phyloP scores from a whole-genome alignment of 495 filamentous ascomycete species.

The Pseudoneurospora amorphoporcata region DNA sequence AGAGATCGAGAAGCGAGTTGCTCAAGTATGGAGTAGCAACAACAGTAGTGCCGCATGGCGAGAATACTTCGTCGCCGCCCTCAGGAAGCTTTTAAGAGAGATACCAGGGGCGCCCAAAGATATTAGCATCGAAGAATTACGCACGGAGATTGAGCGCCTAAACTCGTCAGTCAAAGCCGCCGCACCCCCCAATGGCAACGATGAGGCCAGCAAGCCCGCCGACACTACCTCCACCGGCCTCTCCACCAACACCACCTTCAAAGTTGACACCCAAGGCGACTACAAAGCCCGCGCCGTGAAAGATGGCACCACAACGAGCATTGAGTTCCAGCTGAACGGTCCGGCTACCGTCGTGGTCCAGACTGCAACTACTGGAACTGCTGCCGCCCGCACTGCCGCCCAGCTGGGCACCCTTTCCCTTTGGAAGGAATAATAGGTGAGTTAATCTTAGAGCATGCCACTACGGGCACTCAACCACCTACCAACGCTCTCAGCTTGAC shows the following conservation, averaged over 20 bases:
- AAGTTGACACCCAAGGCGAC: not conserved
- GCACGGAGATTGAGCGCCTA: not conserved
- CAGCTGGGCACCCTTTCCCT: not conserved
- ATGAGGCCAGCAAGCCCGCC: not conserved
- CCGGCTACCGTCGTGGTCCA: not conserved
- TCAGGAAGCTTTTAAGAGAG: not conserved
- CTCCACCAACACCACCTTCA: not conserved
- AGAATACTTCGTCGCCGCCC: not conserved
- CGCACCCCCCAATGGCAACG: not conserved
- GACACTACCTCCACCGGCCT: not conserved
- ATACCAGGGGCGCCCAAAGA: not conserved
- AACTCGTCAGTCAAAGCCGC: not conserved
- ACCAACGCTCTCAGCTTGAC: no score
- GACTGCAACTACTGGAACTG: no score
- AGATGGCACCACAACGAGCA: not conserved
- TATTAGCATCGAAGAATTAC: not conserved
- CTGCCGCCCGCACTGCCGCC: not conserved
- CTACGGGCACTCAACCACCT: not conserved
- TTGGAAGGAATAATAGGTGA: not conserved
- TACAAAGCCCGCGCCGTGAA: not conserved
- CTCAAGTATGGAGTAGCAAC: not conserved
- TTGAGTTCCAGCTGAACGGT: not conserved
- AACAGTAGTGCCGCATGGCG: not conserved
- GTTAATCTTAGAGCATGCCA: not conserved
- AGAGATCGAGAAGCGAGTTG: not conserved